Evolutionary conservation across 306 rosid species (phyloP).

Genomic region (Gastrolobium villosum): DNA sequence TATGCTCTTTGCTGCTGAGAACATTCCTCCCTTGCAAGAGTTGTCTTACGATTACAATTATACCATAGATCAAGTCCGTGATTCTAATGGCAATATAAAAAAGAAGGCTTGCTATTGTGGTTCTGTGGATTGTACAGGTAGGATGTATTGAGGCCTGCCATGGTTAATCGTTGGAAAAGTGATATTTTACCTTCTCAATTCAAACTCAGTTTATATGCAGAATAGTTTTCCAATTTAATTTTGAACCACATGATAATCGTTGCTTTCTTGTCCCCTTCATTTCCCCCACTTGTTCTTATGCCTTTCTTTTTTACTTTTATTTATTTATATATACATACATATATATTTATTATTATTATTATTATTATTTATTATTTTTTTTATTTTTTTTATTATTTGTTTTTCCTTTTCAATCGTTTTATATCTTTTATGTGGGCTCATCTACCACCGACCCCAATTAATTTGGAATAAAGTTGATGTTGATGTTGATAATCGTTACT

Average conservation of each 20-base stretch:
- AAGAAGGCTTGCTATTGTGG: conserved; percentile 88
- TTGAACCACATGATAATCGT: neutral
- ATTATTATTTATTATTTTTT: too few species aligned
- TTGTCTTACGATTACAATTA: conserved; percentile 87
- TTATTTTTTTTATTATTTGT: too few species aligned
- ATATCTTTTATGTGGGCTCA: too few species aligned
- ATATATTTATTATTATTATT: too few species aligned
- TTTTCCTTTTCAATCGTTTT: too few species aligned
- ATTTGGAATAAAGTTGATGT: too few species aligned
- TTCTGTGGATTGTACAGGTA: conserved; percentile 78
- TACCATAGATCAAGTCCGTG: conserved; percentile 72
- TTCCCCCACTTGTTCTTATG: too few species aligned
- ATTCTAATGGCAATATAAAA: conserved; percentile 79
- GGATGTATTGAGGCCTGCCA: conserved; percentile 76
- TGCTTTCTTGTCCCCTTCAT: too few species aligned
- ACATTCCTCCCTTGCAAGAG: conserved; percentile 95
- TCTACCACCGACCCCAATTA: too few species aligned
- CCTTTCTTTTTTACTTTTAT: too few species aligned
- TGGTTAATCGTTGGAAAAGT: conserved; percentile 22
- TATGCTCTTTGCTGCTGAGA: conserved; percentile 93
- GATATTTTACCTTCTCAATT: neutral
- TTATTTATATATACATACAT: too few species aligned
- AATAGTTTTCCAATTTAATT: neutral
- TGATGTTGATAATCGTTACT: conserved; percentile 5
- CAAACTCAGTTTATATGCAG: neutral